Conservation (phyloP, 2,329 filamentous ascomycete species). For the Fusarium sp. region DNA sequence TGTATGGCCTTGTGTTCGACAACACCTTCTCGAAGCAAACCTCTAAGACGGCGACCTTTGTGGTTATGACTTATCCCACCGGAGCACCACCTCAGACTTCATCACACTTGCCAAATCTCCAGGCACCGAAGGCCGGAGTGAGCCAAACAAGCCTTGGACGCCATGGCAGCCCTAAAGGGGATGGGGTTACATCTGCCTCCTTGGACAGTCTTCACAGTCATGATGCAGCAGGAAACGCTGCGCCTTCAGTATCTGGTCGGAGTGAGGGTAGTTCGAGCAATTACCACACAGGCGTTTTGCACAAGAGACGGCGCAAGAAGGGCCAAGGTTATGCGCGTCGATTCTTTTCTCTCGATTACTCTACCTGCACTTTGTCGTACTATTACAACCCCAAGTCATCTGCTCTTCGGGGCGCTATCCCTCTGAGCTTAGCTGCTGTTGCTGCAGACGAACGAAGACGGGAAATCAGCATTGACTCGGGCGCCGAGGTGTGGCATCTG, state of each 20-base stretch:
- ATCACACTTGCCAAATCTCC: slow-evolving; percentile 73
- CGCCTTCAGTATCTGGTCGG: slow-evolving; percentile 64
- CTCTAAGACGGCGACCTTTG: slow-evolving; percentile 94
- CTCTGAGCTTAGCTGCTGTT: slow-evolving; percentile 89
- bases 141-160: slow-evolving; percentile 67
- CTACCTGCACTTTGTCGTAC: slow-evolving; percentile 93
- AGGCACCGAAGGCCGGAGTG: slow-evolving; percentile 52
- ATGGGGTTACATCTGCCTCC: slow-evolving; percentile 63
- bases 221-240: slow-evolving; percentile 55
- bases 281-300: slow-evolving; percentile 85
- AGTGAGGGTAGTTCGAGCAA: slow-evolving; percentile 63
- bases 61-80: slow-evolving; percentile 92
- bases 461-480: slow-evolving; percentile 96
- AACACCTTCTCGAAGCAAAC: slow-evolving; percentile 98
- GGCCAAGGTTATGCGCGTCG: slow-evolving; percentile 92
- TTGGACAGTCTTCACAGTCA: slow-evolving; percentile 72
- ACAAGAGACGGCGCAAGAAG: slow-evolving; percentile 92
- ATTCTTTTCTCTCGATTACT: slow-evolving; percentile 97
- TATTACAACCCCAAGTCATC: slow-evolving; percentile 96
- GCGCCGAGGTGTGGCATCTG: slow-evolving; percentile 96
- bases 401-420: slow-evolving; percentile 90
- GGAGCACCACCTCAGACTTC: slow-evolving; percentile 80
- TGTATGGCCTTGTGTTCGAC: slow-evolving; percentile 97
- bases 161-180: slow-evolving; percentile 59
- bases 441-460: slow-evolving; percentile 87